Percentiles rank a stretch among this genome's conserved stretches.
Conservation (phyloP, 768 basidiomycete species). For the Gyrodon lividus region DNA sequence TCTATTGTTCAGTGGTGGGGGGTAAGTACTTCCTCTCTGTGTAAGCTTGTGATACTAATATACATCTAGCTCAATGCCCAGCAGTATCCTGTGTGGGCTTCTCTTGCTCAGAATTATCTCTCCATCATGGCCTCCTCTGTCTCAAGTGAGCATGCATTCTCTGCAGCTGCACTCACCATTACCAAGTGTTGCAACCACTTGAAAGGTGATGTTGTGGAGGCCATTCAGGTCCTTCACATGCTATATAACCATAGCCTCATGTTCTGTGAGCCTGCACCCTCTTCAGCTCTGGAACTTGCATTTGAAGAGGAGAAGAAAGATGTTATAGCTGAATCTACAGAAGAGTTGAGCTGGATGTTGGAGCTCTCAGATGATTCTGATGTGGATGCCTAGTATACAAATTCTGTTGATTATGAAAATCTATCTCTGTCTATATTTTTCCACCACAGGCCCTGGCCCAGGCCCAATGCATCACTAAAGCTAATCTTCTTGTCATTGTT, state of each 20-base stretch:
- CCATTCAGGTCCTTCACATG: constrained; percentile 32
- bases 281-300: background rate
- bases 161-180: constrained; percentile 38
- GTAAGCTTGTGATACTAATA: no score
- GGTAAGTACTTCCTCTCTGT: no score
- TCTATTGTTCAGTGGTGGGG: no score
- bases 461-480: no score
- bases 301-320: background rate
- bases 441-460: no score
- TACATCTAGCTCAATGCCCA: background rate
- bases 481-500: no score
- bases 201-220: constrained; percentile 36
- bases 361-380: background rate
- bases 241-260: constrained; percentile 21
- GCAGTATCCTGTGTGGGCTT: no score
- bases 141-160: constrained; percentile 36
- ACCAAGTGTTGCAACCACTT: constrained; percentile 34
- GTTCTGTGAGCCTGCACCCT: constrained; percentile 14
- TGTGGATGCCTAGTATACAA: background rate
- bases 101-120: no score
- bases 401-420: no score
- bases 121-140: constrained; percentile 6
- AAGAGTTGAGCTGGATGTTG: background rate
- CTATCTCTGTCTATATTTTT: no score
- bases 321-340: no score